phyloP scores from a whole-genome alignment of 1,284 basidiomycete species.

The Pseudozyma tsukubaensis region DNA sequence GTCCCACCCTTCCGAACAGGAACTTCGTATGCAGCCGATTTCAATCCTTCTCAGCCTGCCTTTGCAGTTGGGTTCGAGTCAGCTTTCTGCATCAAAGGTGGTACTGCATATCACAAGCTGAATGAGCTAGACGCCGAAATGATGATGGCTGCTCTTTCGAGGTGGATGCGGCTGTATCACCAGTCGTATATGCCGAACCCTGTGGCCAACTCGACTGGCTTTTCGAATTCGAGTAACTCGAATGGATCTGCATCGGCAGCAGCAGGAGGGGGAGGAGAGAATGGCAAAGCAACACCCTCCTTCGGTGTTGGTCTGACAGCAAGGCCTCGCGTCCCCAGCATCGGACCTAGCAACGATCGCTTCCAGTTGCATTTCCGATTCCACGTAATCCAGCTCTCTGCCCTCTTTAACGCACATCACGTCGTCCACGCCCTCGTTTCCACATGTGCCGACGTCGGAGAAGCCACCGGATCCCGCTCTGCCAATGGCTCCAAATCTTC shows the following conservation, averaged over 20 bases:
- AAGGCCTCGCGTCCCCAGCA: constrained; percentile 10
- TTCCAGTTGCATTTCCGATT: constrained; percentile 44
- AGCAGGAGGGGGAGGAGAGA: neutral
- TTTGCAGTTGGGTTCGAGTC: constrained; percentile 20
- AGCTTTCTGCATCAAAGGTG: constrained; percentile 23
- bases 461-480: constrained; percentile 2
- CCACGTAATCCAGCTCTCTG: constrained; percentile 41
- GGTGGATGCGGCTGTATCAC: constrained; percentile 43
- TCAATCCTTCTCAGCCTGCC: constrained; percentile 22
- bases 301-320: neutral
- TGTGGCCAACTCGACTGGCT: constrained; percentile 17
- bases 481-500: neutral
- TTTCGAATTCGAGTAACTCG: neutral
- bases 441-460: constrained; percentile 25
- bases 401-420: constrained; percentile 40
- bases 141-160: constrained; percentile 36
- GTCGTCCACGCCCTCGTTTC: constrained; percentile 36
- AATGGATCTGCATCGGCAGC: too few relatives aligned
- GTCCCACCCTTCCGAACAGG: constrained; percentile 31
- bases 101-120: constrained; percentile 20
- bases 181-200: constrained; percentile 35
- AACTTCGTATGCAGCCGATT: constrained; percentile 40
- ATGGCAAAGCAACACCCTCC: neutral
- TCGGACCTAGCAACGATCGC: constrained; percentile 47
- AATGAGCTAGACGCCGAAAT: constrained; percentile 25